Evolutionary conservation across 31 red algal species (phyloP).

Genomic region (Odonthalia washingtoniensis): DNA sequence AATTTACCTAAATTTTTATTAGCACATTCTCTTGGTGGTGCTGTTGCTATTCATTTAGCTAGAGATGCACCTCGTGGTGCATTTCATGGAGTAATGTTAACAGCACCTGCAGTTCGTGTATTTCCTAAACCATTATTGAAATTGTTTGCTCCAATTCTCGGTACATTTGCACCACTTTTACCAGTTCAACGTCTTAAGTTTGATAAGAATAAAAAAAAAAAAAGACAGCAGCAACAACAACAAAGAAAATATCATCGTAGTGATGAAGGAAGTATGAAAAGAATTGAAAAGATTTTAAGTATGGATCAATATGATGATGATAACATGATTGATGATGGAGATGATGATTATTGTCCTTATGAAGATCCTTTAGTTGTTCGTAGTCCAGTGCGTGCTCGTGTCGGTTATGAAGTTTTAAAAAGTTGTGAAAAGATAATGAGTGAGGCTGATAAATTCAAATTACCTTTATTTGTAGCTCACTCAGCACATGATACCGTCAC

Average conservation of each 20-base stretch:
- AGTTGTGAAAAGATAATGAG: conserved; percentile 82
- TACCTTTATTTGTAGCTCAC: conserved; percentile 82
- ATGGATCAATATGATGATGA: too few relatives aligned
- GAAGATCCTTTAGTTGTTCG: conserved; percentile 69
- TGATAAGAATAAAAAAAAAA: conserved; percentile 37
- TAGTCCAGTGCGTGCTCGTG: conserved; percentile 58
- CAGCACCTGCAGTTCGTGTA: conserved; percentile 78
- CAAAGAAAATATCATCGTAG: too few relatives aligned
- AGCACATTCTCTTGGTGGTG: conserved; percentile 81
- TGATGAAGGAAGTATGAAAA: too few relatives aligned
- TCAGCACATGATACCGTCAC: conserved; percentile 73
- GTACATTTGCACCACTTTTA: conserved; percentile 67
- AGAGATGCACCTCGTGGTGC: conserved; percentile 42
- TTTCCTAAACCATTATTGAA: conserved; percentile 80
- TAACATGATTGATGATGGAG: too few relatives aligned
- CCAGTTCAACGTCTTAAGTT: conserved; percentile 81
- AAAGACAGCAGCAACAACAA: background rate
- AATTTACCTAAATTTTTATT: conserved; percentile 76
- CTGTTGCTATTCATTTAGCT: conserved; percentile 74
- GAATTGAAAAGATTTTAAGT: too few relatives aligned
- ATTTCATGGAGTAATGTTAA: conserved; percentile 76
- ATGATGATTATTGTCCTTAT: conserved; percentile 37
- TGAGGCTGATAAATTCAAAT: conserved; percentile 56
- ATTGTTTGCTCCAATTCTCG: conserved; percentile 75
- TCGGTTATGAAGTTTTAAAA: conserved; percentile 78